A percentile compares a stretch with the other conserved stretches of the same genome.
phyloP scores from a whole-genome alignment of 179 eudicot species.

The Carnegiea gigantea region DNA sequence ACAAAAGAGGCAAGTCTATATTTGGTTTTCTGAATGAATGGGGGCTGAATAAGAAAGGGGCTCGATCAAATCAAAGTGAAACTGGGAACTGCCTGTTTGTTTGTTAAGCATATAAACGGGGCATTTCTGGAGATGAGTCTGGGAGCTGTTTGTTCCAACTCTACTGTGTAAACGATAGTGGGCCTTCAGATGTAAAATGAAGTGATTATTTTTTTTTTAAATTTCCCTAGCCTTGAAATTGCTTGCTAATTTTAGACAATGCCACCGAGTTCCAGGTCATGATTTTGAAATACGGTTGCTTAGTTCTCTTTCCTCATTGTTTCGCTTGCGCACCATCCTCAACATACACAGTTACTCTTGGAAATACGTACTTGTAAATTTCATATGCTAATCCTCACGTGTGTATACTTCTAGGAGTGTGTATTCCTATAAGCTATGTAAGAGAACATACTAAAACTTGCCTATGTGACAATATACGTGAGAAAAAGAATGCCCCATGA shows the following conservation, averaged over 20 bases:
- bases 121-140: constrained; percentile 10
- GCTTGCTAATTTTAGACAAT: background rate
- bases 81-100: constrained; percentile 6
- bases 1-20: constrained; percentile 8
- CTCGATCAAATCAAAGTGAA: constrained; percentile 15
- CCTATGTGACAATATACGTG: no score
- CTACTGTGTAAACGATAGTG: constrained; percentile 18
- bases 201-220: constrained; percentile 3
- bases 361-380: no score
- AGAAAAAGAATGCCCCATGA: no score
- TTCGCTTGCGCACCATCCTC: background rate
- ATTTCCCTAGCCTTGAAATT: background rate
- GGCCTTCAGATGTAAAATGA: constrained; percentile 22
- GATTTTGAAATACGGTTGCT: background rate
- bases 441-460: no score
- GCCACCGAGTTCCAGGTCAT: background rate
- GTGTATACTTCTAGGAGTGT: no score
- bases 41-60: constrained; percentile 1
- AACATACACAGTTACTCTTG: no score
- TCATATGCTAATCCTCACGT: no score
- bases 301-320: background rate
- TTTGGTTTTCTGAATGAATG: constrained; percentile 17
- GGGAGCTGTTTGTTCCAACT: constrained; percentile 1
- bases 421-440: no score
- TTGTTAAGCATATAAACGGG: constrained; percentile 8